Percentiles rank a stretch among this genome's conserved stretches.
These are phyloP conservation scores for Cinnamomum chago DNA, from an alignment of 164 flowering plant genomes.

Conservation along the genomic window DNA sequence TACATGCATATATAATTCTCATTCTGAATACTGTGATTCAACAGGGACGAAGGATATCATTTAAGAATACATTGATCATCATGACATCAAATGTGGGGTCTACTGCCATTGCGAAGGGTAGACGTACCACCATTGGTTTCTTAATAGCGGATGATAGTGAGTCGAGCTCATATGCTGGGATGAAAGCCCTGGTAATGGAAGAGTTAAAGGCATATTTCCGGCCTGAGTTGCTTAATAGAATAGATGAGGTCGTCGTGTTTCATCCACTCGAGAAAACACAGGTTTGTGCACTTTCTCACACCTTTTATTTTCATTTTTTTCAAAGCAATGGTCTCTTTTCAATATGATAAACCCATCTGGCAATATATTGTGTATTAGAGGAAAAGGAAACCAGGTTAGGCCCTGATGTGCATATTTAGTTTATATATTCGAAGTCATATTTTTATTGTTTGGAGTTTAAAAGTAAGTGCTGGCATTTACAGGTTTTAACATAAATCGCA, in stretches of 20 bases:
- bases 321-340: no score
- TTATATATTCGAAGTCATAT: no score
- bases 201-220: slow-evolving; percentile 77
- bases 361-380: no score
- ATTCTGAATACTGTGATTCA: slow-evolving; percentile 1
- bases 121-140: slow-evolving; percentile 57
- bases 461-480: no score
- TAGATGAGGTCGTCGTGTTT: slow-evolving; percentile 80
- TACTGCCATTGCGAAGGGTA: slow-evolving; percentile 67
- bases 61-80: slow-evolving; percentile 70
- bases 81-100: slow-evolving; percentile 97
- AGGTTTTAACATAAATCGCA: no score
- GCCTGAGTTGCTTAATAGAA: slow-evolving; percentile 82
- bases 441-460: no score
- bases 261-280: slow-evolving; percentile 61
- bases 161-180: slow-evolving; percentile 49
- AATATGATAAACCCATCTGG: no score
- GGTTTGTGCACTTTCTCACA: slow-evolving; percentile 34
- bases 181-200: slow-evolving; percentile 73
- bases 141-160: slow-evolving; percentile 39
- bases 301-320: no score
- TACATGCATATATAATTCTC: background rate
- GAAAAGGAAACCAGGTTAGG: no score
- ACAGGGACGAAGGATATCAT: slow-evolving; percentile 79
- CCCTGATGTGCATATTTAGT: no score